Evolutionary conservation across 805 yeast genomes (phyloP), one percentile per base, ranked within the genome.

Genomic region (Pichia heedii): DNA sequence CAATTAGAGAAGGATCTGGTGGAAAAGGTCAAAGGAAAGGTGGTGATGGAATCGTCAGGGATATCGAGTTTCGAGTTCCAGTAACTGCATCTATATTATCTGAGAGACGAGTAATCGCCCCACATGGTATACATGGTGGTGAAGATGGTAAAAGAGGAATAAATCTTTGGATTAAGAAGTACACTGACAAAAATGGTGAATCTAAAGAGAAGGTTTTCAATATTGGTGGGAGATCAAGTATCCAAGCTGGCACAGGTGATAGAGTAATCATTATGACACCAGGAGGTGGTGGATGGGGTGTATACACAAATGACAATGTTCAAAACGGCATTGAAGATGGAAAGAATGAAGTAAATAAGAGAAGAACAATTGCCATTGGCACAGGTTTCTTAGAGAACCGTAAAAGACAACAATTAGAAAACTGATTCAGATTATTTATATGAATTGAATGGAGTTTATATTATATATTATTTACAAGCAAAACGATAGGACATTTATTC

Each of bases 71-170:
- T 62, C 64, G 82, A 39, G 68, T 73, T 24, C 78, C 81, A 3
- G 79, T 83, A 9, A 79, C 78, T 50, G 89, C 83, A 8, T 86
- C 94, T 1, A 85, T 87, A 45, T 68, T 84, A 43, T 84, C 90
- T 53, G 97, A 90, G 59, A 74, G 98, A 58, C 73, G 97, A 54
- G 79, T 84, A 2, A 63, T 76, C 46, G 81, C 89, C 1, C 98
- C 97, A 1, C 84, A 81, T 59, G 98, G 97, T 4, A 60, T 90
- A 41, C 63, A 73, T 20, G 97, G 96, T 1, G 98, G 97, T 27
- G 69, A 65, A 26, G 76, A 77, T 50, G 98, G 94, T 3, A 60
- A 61, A 21, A 66, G 86, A 47, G 98, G 98, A 5, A 52, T 72
- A 45, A 82, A 85, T 54, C 56, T 70, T 32, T 74, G 76, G 82